phyloP scores from a whole-genome alignment of 768 basidiomycete species.

The Trametes meyenii region DNA sequence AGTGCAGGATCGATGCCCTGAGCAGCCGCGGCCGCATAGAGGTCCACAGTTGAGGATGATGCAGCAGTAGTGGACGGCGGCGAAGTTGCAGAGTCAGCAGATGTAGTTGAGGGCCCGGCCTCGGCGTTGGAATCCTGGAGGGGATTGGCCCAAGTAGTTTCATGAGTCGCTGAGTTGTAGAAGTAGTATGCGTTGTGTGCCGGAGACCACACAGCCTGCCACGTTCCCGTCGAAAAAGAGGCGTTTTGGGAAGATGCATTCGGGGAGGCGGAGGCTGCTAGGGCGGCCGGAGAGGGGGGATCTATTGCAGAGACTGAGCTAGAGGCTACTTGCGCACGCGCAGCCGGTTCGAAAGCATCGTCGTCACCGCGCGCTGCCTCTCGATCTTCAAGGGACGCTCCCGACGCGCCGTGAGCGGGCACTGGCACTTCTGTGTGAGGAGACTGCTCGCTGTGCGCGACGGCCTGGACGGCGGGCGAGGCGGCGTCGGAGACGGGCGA shows the following conservation, averaged over 20 bases:
- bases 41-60: conserved; percentile 41
- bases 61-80: conserved; percentile 26
- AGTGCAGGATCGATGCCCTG: conserved; percentile 85
- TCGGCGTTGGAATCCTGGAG: conserved; percentile 43
- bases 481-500: conserved; percentile 18
- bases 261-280: not conserved
- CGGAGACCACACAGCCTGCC: conserved; percentile 84
- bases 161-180: conserved; percentile 71
- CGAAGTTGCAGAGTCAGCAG: conserved; percentile 24
- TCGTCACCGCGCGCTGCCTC: not conserved
- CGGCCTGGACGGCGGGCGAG: not conserved
- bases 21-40: conserved; percentile 72
- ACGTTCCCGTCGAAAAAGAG: conserved; percentile 37
- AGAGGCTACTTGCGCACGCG: conserved; percentile 4
- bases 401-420: not conserved
- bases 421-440: not conserved
- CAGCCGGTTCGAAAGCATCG: not conserved
- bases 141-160: conserved; percentile 87
- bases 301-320: conserved; percentile 8
- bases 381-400: not conserved
- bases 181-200: conserved; percentile 85
- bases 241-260: conserved; percentile 2
- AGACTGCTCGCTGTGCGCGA: conserved; percentile 8
- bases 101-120: conserved; percentile 33
- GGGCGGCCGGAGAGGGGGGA: conserved; percentile 10